phyloP scores from a whole-genome alignment of 2,329 filamentous ascomycete genomes.

The Parastagonospora avenae region DNA sequence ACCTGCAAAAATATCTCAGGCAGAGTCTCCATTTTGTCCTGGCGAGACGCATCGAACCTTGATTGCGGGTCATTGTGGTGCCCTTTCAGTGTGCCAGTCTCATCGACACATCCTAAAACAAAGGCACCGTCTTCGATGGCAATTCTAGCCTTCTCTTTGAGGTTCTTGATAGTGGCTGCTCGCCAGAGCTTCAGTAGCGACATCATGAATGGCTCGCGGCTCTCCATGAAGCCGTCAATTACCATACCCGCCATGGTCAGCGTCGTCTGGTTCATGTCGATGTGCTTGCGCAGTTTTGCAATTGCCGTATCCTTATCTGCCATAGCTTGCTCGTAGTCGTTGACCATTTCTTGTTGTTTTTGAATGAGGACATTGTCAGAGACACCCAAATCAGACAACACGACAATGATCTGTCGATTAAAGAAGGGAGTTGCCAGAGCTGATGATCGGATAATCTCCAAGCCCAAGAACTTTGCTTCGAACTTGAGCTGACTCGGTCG shows the following conservation, averaged over 20 bases:
- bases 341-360: slow-evolving; percentile 71
- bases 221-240: slow-evolving; percentile 75
- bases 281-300: slow-evolving; percentile 70
- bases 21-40: slow-evolving; percentile 51
- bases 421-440: slow-evolving; percentile 77
- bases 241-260: slow-evolving; percentile 77
- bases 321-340: slow-evolving; percentile 73
- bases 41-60: slow-evolving; percentile 52
- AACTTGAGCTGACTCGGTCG: slow-evolving; percentile 91
- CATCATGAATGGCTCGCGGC: slow-evolving; percentile 78
- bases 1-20: slow-evolving; percentile 92
- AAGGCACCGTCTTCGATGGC: slow-evolving; percentile 82
- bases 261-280: slow-evolving; percentile 86
- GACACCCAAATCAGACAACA: slow-evolving; percentile 81
- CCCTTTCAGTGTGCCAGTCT: slow-evolving; percentile 76
- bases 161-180: slow-evolving; percentile 83
- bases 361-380: slow-evolving; percentile 67
- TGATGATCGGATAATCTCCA: slow-evolving; percentile 87
- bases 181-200: slow-evolving; percentile 84
- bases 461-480: slow-evolving; percentile 66
- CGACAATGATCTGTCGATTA: slow-evolving; percentile 86
- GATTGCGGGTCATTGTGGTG: slow-evolving; percentile 61
- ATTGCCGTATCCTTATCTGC: slow-evolving; percentile 67
- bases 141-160: slow-evolving; percentile 93
- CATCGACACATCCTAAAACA: slow-evolving; percentile 86